Base-by-base conservation (phyloP, 805 yeast genomes). In the Blastobotrys chiropterorum region DNA sequence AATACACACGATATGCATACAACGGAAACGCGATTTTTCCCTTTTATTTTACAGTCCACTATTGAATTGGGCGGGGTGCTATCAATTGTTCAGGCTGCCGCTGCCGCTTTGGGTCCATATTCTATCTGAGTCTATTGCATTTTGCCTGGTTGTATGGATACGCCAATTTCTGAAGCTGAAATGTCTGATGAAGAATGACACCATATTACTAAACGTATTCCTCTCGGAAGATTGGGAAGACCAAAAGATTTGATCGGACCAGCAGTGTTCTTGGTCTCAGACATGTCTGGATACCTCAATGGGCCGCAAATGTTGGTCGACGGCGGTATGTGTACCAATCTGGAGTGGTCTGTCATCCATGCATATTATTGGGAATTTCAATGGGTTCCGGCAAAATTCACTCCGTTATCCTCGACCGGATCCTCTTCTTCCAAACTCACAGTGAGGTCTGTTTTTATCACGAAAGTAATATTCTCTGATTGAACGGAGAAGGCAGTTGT, bases 171-270 rank as follows among this genome's bases (percentile, higher is more conserved):
- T 16, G 38, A 48, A 21, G 46, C 48, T 2, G 22, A 49, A 11
- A 20, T 38, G 15, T 43, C 41, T 5, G 47, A 44, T 7, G 52
- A 43, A 21, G 50, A 47, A 7, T 11, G 45, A 13, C 3, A 22
- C 6, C 8, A 39, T 8, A 41, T 47, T 17, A 21, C 21, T 17
- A 39, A 38, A 4, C 42, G 48, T 7, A 52, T 54, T 20, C 62
- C 62, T 5, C 46, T 59, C 48, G 57, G 58, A 11, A 49, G 62
- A 26, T 49, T 59, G 40, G 62, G 60, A 2, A 53, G 40, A 3
- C 62, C 62, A 2, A 57, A 56, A 34, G 62, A 59, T 50, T 42
- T 59, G 43, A 59, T 54, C 20, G 60, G 62, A 13, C 62, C 62
- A 16, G 61, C 59, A 4, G 55, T 55, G n/a, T 59, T 59, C 46